Conservation (phyloP, 1,284 basidiomycete species). For the Kwoniella shivajii region DNA sequence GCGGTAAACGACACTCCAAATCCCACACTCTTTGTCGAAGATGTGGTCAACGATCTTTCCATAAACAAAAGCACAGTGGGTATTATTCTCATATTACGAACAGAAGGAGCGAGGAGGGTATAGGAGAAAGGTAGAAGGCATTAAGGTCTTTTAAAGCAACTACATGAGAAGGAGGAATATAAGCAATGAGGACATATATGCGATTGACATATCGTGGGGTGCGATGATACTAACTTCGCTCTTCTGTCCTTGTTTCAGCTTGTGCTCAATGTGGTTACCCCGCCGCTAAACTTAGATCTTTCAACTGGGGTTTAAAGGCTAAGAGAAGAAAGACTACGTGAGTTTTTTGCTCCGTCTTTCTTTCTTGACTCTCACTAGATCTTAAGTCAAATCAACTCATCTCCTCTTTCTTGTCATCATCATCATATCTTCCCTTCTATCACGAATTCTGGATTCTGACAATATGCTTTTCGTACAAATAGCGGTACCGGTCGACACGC, state of each 20-base stretch:
- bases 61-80: constrained; percentile 95
- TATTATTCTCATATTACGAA: constrained; percentile 20
- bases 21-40: constrained; percentile 96
- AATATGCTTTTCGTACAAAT: constrained; percentile 13
- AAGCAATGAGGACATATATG: no score
- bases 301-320: constrained; percentile 97
- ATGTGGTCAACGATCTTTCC: constrained; percentile 89
- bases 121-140: not conserved
- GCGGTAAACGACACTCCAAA: constrained; percentile 97
- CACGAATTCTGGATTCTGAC: no score
- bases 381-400: no score
- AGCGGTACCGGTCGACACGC: constrained; percentile 95
- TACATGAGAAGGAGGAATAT: no score
- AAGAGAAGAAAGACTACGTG: constrained; percentile 94
- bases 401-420: no score
- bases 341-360: constrained; percentile 15
- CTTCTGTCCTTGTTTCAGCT: constrained; percentile 61
- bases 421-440: not conserved
- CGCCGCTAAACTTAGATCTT: constrained; percentile 90
- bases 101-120: not conserved
- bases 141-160: no score
- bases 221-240: not conserved
- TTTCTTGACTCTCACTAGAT: not conserved
- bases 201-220: no score
- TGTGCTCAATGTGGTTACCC: constrained; percentile 98